phyloP scores from a whole-genome alignment of 139 green algal genomes.

The Coccomyxa sp. region DNA sequence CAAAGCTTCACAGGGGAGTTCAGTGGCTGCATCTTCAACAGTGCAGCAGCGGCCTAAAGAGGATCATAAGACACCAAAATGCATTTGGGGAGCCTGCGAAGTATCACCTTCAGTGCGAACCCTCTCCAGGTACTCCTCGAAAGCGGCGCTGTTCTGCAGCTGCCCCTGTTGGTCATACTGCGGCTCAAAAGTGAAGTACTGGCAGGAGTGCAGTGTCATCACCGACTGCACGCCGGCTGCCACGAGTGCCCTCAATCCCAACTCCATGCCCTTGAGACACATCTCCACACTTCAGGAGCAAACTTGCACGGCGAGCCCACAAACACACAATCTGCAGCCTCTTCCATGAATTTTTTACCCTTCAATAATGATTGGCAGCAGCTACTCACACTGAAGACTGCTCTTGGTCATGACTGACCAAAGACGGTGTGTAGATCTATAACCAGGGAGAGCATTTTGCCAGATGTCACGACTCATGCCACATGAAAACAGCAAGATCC shows the following conservation, averaged over 20 bases:
- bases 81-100: neutral
- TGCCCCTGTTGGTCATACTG: neutral
- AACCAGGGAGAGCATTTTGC: neutral
- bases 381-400: neutral
- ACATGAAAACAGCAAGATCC: neutral
- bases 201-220: neutral
- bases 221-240: slow-evolving; percentile 45
- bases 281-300: neutral
- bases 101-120: neutral
- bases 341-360: neutral
- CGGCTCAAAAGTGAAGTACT: neutral
- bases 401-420: neutral
- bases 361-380: neutral
- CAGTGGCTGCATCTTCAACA: too few relatives aligned
- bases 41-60: too few relatives aligned
- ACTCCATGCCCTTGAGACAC: slow-evolving; percentile 27
- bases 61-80: too few relatives aligned
- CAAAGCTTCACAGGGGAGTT: too few relatives aligned
- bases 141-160: neutral
- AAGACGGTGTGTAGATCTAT: neutral
- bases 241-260: slow-evolving; percentile 31
- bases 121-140: neutral
- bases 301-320: neutral
- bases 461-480: neutral
- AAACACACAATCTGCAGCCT: neutral